Evolutionary conservation across 2,329 filamentous ascomycete genomes (phyloP).

Genomic region (Colletotrichum spinosum): DNA sequence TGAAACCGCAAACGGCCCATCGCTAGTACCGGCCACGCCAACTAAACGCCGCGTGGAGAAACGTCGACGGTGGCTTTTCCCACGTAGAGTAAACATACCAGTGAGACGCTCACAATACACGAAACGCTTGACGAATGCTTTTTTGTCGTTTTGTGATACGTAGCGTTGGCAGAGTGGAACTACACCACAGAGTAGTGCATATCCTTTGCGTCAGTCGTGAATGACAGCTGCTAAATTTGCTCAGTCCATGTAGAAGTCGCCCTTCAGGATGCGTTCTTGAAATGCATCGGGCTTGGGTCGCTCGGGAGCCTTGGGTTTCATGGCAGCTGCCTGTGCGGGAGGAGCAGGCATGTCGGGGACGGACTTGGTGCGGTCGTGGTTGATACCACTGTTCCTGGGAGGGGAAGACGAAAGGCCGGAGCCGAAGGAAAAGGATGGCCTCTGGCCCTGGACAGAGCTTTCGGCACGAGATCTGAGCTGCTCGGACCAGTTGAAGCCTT

Average conservation of each 20-base stretch:
- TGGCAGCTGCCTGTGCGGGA: slow-evolving; percentile 61
- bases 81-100: slow-evolving; percentile 15
- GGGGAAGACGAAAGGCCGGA: slow-evolving; percentile 56
- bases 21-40: slow-evolving; percentile 3
- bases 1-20: slow-evolving; percentile 26
- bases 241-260: slow-evolving; percentile 98
- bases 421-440: slow-evolving; percentile 70
- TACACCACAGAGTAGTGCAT: neutral
- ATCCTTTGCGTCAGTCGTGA: slow-evolving; percentile 7
- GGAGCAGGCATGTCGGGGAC: slow-evolving; percentile 72
- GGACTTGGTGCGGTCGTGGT: slow-evolving; percentile 77
- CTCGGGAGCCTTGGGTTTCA: slow-evolving; percentile 58
- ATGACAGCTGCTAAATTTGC: neutral
- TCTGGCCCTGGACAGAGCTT: slow-evolving; percentile 73
- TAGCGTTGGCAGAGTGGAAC: neutral
- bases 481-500: slow-evolving; percentile 96
- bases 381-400: slow-evolving; percentile 48
- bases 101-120: neutral
- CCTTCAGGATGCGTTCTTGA: slow-evolving; percentile 96
- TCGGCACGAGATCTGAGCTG: slow-evolving; percentile 93
- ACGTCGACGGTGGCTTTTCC: slow-evolving; percentile 16
- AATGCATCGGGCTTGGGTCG: slow-evolving; percentile 88
- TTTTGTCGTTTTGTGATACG: slow-evolving; percentile 23
- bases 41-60: slow-evolving; percentile 30
- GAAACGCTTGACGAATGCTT: slow-evolving; percentile 17